phyloP scores from a whole-genome alignment of 306 rosid species.

The Begonia loranthoides region DNA sequence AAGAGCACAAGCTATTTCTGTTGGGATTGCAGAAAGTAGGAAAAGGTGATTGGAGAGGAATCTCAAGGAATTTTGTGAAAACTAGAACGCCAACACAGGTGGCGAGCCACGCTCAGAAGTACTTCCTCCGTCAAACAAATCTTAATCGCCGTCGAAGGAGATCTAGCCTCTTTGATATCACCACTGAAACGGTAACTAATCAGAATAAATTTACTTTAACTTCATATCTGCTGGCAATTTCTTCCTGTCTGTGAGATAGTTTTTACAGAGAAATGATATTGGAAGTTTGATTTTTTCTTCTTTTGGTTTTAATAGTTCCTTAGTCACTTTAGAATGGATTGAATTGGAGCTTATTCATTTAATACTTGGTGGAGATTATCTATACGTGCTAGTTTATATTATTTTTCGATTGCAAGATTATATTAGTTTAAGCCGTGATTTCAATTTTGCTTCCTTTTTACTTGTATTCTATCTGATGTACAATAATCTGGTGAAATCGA shows the following conservation, averaged over 20 bases:
- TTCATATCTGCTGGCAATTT: background rate
- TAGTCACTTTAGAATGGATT: no score
- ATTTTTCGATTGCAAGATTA: no score
- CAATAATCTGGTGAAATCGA: no score
- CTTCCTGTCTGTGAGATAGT: constrained; percentile 2
- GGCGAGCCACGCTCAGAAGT: constrained; percentile 96
- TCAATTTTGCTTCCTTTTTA: no score
- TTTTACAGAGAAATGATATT: background rate
- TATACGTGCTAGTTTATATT: no score
- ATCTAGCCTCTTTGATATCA: constrained; percentile 95
- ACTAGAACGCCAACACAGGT: constrained; percentile 97
- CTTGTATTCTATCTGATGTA: no score
- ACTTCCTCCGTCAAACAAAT: constrained; percentile 85
- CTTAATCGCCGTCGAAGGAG: constrained; percentile 98
- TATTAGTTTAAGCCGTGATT: no score
- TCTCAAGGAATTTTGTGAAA: constrained; percentile 87
- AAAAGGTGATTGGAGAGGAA: constrained; percentile 99
- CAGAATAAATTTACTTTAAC: background rate
- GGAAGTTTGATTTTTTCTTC: background rate
- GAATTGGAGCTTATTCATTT: no score
- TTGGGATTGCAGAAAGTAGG: constrained; percentile 93
- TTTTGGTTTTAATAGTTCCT: no score
- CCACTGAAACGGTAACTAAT: constrained; percentile 71
- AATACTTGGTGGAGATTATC: no score
- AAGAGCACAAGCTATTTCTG: constrained; percentile 88